These are phyloP conservation scores for Tilletia indica DNA, from an alignment of 1,284 basidiomycete genomes.

Conservation along the genomic window DNA sequence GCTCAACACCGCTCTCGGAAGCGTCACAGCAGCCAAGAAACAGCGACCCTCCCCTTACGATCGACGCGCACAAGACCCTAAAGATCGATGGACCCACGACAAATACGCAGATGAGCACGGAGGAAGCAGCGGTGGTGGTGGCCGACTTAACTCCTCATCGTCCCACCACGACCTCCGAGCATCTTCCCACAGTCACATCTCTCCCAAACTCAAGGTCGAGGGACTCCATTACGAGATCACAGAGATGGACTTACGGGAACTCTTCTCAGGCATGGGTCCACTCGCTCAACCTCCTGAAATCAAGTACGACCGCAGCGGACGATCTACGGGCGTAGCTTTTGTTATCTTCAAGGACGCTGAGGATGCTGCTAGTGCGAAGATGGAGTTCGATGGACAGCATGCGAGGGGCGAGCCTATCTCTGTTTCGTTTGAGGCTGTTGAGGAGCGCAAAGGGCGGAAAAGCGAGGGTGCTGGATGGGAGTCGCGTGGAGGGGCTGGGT, in stretches of 20 bases:
- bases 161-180: slow-evolving; percentile 19
- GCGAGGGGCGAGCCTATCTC: slow-evolving; percentile 66
- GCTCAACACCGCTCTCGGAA: slow-evolving; percentile 10
- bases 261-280: slow-evolving; percentile 89
- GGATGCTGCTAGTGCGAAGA: slow-evolving; percentile 80
- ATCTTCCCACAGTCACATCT: slow-evolving; percentile 25
- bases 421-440: slow-evolving; percentile 29
- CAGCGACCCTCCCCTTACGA: not conserved
- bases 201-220: slow-evolving; percentile 67
- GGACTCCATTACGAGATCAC: slow-evolving; percentile 93
- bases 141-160: not conserved
- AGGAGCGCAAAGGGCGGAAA: slow-evolving; percentile 20
- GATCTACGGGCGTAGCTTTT: slow-evolving; percentile 79
- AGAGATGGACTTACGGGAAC: slow-evolving; percentile 75
- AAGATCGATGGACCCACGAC: slow-evolving; percentile 9
- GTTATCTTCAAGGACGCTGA: slow-evolving; percentile 75
- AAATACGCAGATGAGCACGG: not conserved
- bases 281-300: slow-evolving; percentile 64
- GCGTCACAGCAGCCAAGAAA: not conserved
- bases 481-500: not conserved
- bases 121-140: not conserved
- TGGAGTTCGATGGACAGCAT: slow-evolving; percentile 80
- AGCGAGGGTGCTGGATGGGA: not conserved
- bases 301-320: slow-evolving; percentile 89
- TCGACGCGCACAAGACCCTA: not conserved